Evolutionary conservation across 345 rosid species (phyloP).

Genomic region (Passiflora organensis): DNA sequence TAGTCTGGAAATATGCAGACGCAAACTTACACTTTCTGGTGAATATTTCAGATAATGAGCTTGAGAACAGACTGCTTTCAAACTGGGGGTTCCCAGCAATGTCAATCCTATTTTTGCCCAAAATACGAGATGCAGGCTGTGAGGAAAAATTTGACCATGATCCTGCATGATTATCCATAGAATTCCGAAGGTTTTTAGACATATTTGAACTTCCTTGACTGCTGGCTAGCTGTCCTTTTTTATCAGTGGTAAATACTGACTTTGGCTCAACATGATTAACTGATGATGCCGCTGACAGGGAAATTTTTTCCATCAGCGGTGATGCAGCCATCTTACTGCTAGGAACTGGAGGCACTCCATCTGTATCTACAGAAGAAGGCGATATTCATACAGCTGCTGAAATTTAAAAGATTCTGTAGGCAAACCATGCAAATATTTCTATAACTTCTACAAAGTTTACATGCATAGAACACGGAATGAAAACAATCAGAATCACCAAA

Average conservation of each 20-base stretch:
- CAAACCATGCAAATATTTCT: background rate
- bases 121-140: conserved; percentile 29
- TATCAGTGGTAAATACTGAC: conserved; percentile 22
- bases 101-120: conserved; percentile 32
- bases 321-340: conserved; percentile 32
- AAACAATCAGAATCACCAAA: conserved; percentile 5
- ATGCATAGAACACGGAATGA: background rate
- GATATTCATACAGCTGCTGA: conserved; percentile 5
- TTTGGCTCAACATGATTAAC: conserved; percentile 22
- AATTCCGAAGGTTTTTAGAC: conserved; percentile 22
- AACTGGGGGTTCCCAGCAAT: conserved; percentile 28
- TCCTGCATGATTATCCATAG: conserved; percentile 41
- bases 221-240: conserved; percentile 22
- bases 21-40: conserved; percentile 60
- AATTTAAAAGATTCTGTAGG: background rate
- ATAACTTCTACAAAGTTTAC: background rate
- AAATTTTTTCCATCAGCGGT: conserved; percentile 27
- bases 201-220: conserved; percentile 34
- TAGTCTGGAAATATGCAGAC: background rate
- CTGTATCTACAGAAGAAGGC: conserved; percentile 19
- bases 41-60: conserved; percentile 84
- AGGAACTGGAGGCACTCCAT: conserved; percentile 18
- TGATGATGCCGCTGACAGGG: conserved; percentile 14
- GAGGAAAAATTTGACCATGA: conserved; percentile 39
- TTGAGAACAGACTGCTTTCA: conserved; percentile 96